A percentile compares a stretch with the other conserved stretches of the same genome.
Conservation (phyloP, 2,329 filamentous ascomycete species). For the Lecanicillium sp. region DNA sequence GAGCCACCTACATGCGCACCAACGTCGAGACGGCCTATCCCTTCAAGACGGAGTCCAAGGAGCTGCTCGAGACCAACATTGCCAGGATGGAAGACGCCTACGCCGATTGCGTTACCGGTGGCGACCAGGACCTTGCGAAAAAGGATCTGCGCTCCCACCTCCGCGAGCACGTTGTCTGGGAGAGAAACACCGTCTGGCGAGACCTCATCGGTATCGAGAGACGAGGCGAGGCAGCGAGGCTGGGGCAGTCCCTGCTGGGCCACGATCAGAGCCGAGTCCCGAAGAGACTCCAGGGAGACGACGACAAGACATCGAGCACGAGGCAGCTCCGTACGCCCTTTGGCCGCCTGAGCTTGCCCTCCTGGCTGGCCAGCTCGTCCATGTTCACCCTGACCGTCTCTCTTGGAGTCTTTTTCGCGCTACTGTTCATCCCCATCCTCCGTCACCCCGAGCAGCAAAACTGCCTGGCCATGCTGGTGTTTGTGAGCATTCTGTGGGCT, state of each 20-base stretch:
- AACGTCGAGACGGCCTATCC: conserved; percentile 73
- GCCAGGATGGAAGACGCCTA: conserved; percentile 70
- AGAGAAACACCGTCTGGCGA: conserved; percentile 96
- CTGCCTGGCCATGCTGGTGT: conserved; percentile 85
- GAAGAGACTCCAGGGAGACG: conserved; percentile 77
- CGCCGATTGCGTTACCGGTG: conserved; percentile 71
- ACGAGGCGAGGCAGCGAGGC: conserved; percentile 85
- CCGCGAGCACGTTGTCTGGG: conserved; percentile 96
- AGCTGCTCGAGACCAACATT: conserved; percentile 64
- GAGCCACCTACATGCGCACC: conserved; percentile 65
- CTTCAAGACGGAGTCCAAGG: conserved; percentile 67
- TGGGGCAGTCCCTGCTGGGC: conserved; percentile 79
- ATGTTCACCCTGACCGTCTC: conserved; percentile 70
- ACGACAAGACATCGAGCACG: conserved; percentile 50
- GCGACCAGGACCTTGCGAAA: conserved; percentile 68
- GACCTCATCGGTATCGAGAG: conserved; percentile 98
- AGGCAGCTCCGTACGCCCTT: conserved; percentile 74
- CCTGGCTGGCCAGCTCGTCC: conserved; percentile 76
- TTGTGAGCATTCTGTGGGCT: conserved; percentile 92
- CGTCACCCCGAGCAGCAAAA: conserved; percentile 87
- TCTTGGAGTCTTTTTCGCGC: conserved; percentile 61
- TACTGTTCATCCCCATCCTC: conserved; percentile 77
- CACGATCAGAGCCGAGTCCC: conserved; percentile 60
- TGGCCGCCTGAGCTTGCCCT: conserved; percentile 66
- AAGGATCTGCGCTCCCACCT: conserved; percentile 85